Percentiles rank a stretch among this genome's conserved stretches.
phyloP scores from a whole-genome alignment of 768 basidiomycete species.

The Jaapia argillacea region DNA sequence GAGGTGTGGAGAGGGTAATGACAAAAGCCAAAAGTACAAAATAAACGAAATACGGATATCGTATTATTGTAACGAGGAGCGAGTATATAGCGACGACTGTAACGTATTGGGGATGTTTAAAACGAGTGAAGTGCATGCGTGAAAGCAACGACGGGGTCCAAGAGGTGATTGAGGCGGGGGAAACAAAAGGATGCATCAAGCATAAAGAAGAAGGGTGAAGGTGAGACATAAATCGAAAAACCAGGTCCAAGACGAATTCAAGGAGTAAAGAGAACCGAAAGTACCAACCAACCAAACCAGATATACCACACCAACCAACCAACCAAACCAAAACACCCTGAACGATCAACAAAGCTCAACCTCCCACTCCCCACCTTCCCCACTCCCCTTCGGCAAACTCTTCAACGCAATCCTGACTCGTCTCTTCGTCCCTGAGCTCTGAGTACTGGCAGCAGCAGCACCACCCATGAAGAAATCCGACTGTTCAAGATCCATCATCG shows the following conservation, averaged over 20 bases:
- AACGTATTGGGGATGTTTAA: too few relatives aligned
- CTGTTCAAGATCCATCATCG: not conserved
- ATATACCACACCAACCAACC: not conserved
- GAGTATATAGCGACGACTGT: too few relatives aligned
- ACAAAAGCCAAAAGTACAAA: too few relatives aligned
- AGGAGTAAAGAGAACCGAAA: not conserved
- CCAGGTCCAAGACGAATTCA: not conserved
- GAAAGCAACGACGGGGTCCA: too few relatives aligned
- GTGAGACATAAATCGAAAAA: too few relatives aligned
- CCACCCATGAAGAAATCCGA: slow-evolving; percentile 7
- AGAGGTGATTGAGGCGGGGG: too few relatives aligned
- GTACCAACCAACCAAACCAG: not conserved
- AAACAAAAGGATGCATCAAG: too few relatives aligned
- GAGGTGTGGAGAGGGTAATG: too few relatives aligned
- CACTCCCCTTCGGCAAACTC: slow-evolving; percentile 48
- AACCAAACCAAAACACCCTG: not conserved
- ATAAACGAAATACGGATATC: too few relatives aligned
- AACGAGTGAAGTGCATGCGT: too few relatives aligned
- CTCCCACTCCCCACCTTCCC: slow-evolving; percentile 73
- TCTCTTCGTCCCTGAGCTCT: slow-evolving; percentile 26
- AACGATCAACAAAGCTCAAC: slow-evolving; percentile 49
- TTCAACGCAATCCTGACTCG: slow-evolving; percentile 61
- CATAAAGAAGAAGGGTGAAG: too few relatives aligned
- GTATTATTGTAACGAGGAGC: too few relatives aligned
- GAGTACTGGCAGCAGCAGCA: slow-evolving; percentile 9